Evolutionary conservation across 2,329 filamentous ascomycete genomes (phyloP).

Genomic region (Aspergillus sp.): DNA sequence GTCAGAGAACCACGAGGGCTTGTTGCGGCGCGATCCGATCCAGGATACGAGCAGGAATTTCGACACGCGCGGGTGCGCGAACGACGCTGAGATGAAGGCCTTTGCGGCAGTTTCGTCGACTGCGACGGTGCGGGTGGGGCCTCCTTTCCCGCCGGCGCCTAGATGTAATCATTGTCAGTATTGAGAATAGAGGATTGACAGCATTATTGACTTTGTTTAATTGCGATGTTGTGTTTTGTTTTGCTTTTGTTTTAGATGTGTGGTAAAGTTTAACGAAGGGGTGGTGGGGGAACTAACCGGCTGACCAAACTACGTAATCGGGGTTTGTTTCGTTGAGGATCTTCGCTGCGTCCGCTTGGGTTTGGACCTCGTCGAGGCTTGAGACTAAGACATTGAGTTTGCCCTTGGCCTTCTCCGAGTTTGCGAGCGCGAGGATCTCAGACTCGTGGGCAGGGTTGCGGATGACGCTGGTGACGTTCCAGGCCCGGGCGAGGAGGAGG

Average conservation of each 20-base stretch:
- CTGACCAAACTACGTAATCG: conserved; percentile 49
- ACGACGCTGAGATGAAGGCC: conserved; percentile 52
- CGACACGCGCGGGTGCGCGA: conserved; percentile 45
- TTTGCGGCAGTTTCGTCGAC: conserved; percentile 58
- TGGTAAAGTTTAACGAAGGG: not conserved
- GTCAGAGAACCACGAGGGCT: conserved; percentile 53
- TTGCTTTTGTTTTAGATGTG: not conserved
- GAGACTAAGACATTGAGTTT: conserved; percentile 68
- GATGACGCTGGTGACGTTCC: conserved; percentile 77
- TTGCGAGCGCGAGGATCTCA: conserved; percentile 62
- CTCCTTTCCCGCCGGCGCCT: conserved; percentile 57
- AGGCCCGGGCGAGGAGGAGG: conserved; percentile 69
- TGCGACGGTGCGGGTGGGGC: conserved; percentile 49
- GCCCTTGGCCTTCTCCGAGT: conserved; percentile 55
- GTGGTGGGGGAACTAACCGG: conserved; percentile 31
- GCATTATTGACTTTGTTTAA: too few species aligned
- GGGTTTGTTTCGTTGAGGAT: conserved; percentile 53
- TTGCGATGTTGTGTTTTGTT: not conserved
- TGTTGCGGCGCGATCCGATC: conserved; percentile 49
- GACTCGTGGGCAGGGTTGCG: conserved; percentile 67
- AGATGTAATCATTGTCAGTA: not conserved
- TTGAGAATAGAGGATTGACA: too few species aligned
- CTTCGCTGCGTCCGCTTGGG: conserved; percentile 58
- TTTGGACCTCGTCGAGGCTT: conserved; percentile 70
- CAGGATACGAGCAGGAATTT: conserved; percentile 59